Evolutionary conservation across 768 basidiomycete species (phyloP).

Genomic region (Mycena epipterygia): DNA sequence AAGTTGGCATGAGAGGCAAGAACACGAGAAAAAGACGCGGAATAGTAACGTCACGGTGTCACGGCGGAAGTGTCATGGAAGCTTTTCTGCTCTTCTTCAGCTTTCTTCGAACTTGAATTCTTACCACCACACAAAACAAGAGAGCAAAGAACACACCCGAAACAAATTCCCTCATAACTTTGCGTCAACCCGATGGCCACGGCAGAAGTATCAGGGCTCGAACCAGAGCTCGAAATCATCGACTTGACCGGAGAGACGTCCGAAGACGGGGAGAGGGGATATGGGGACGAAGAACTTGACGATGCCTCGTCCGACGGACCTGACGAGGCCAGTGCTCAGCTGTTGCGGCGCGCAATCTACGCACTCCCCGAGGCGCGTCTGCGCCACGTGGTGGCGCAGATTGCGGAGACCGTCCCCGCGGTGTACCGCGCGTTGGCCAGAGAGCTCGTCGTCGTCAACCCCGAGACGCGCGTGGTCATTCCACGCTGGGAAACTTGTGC

Average conservation of each 20-base stretch:
- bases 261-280: constrained; percentile 42
- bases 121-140: too few species aligned
- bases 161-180: neutral
- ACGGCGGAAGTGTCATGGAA: too few species aligned
- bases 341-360: constrained; percentile 59
- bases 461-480: constrained; percentile 50
- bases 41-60: too few species aligned
- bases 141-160: too few species aligned
- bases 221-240: constrained; percentile 47
- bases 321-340: constrained; percentile 54
- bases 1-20: too few species aligned
- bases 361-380: constrained; percentile 59
- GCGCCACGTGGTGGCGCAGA: constrained; percentile 53
- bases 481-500: constrained; percentile 62
- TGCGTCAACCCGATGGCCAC: constrained; percentile 9
- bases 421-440: constrained; percentile 58
- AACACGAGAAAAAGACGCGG: too few species aligned
- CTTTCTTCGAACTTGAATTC: too few species aligned
- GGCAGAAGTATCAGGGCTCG: constrained; percentile 8
- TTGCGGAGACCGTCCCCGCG: constrained; percentile 56
- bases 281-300: constrained; percentile 39
- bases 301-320: constrained; percentile 41
- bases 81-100: too few species aligned
- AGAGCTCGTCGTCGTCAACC: constrained; percentile 58
- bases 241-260: constrained; percentile 59